A percentile compares a stretch with the other conserved stretches of the same genome.
Conservation (phyloP, 164 flowering plant genomes). For the Amborella trichopoda region DNA sequence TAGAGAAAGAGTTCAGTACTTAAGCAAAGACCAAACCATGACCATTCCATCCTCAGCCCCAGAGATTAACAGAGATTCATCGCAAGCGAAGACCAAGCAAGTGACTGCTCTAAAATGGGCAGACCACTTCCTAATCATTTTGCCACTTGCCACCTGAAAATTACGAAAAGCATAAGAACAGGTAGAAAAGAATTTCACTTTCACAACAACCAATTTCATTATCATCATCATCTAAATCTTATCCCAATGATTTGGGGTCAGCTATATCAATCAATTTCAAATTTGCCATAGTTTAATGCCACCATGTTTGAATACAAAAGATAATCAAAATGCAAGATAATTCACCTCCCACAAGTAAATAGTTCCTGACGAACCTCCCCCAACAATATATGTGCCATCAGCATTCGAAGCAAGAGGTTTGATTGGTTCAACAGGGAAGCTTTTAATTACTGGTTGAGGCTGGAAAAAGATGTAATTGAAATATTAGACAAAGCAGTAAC, state of each 20-base stretch:
- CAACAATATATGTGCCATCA: slow-evolving; percentile 62
- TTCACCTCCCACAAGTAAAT: slow-evolving; percentile 83
- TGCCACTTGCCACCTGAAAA: slow-evolving; percentile 52
- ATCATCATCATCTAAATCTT: too few relatives aligned
- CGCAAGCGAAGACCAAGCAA: slow-evolving; percentile 59
- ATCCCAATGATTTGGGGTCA: too few relatives aligned
- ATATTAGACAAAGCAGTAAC: background rate
- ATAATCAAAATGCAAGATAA: background rate
- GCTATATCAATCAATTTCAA: too few relatives aligned
- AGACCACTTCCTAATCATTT: slow-evolving; percentile 66
- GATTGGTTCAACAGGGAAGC: slow-evolving; percentile 75
- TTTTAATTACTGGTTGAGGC: slow-evolving; percentile 68
- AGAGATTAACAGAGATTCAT: slow-evolving; percentile 62
- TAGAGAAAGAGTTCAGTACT: slow-evolving; percentile 20
- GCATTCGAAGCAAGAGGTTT: slow-evolving; percentile 50
- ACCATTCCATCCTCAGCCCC: slow-evolving; percentile 77
- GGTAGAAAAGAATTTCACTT: too few relatives aligned
- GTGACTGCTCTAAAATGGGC: slow-evolving; percentile 76
- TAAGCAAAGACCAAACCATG: slow-evolving; percentile 69
- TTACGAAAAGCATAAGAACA: background rate
- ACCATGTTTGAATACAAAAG: too few relatives aligned
- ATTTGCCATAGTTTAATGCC: too few relatives aligned
- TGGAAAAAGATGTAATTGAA: slow-evolving; percentile 16
- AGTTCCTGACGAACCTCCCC: slow-evolving; percentile 70
- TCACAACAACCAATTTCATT: too few relatives aligned